Conservation (phyloP, 257 asterid genomes). For the Eucommia ulmoides region DNA sequence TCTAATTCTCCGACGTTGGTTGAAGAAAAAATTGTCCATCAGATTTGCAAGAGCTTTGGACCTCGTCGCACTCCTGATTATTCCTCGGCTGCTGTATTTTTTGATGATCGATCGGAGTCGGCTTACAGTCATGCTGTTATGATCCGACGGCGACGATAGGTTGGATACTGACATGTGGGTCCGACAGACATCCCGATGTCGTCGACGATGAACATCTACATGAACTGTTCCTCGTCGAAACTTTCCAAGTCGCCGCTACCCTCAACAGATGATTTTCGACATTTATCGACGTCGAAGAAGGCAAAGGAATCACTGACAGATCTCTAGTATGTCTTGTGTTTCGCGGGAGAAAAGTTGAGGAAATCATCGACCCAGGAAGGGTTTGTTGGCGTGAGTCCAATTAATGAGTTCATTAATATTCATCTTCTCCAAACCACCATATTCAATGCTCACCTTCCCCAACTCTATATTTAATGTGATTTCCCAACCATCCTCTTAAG, state of each 20-base stretch:
- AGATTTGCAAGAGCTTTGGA: conserved; percentile 45
- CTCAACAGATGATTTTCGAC: conserved; percentile 32
- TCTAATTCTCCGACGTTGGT: conserved; percentile 27
- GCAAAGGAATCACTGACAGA: conserved; percentile 77
- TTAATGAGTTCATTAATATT: too few species aligned
- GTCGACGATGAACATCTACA: conserved; percentile 72
- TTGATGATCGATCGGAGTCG: conserved; percentile 16
- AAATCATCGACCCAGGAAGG: conserved; percentile 74
- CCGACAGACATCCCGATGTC: conserved; percentile 21
- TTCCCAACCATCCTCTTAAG: too few species aligned
- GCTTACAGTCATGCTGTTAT: conserved; percentile 42
- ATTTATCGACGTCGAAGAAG: conserved; percentile 61
- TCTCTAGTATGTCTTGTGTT: conserved; percentile 63
- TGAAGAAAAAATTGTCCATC: conserved; percentile 21
- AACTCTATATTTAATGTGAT: too few species aligned
- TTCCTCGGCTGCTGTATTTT: conserved; percentile 29
- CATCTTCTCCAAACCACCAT: too few species aligned
- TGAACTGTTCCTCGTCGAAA: conserved; percentile 77
- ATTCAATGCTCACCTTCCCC: too few species aligned
- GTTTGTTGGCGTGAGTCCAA: too few species aligned
- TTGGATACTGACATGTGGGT: conserved; percentile 40
- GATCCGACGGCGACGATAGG: conserved; percentile 72
- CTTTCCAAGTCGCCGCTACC: conserved; percentile 36
- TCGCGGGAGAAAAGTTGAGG: conserved; percentile 62
- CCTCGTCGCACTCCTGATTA: conserved; percentile 52